These are phyloP conservation scores for Entomortierella beljakovae DNA, from an alignment of 192 early-diverging fungal genomes.

Conservation along the genomic window DNA sequence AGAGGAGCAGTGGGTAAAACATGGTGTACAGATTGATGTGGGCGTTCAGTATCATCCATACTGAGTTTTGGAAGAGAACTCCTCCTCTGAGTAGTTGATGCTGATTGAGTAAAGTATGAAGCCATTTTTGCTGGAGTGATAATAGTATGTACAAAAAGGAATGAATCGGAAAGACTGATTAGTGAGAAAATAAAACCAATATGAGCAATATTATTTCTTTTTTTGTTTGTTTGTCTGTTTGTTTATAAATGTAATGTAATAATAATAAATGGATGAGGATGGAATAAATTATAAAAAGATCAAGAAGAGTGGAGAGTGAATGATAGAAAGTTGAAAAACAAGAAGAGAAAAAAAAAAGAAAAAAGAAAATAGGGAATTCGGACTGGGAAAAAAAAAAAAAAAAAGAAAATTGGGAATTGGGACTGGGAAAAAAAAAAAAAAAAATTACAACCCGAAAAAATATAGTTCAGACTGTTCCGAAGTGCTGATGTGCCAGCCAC, in stretches of 20 bases:
- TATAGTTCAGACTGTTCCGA: neutral
- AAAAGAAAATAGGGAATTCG: neutral
- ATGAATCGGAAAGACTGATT: slow-evolving; percentile 1
- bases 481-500: neutral
- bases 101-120: slow-evolving; percentile 45
- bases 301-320: slow-evolving; percentile 1
- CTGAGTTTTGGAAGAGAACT: slow-evolving; percentile 42
- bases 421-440: neutral
- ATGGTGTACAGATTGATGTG: slow-evolving; percentile 20
- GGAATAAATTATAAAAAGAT: slow-evolving; percentile 3
- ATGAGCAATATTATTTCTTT: too few species aligned
- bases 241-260: too few species aligned
- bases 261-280: too few species aligned
- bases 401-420: neutral
- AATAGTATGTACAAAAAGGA: neutral
- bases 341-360: slow-evolving; percentile 11
- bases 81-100: slow-evolving; percentile 29
- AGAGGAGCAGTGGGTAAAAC: slow-evolving; percentile 32
- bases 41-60: slow-evolving; percentile 34
- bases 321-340: too few species aligned
- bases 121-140: slow-evolving; percentile 21
- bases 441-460: neutral
- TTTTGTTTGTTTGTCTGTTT: too few species aligned
- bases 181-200: neutral
- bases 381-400: neutral